phyloP scores from a whole-genome alignment of 176 grass and related monocot genomes.

The Olyra latifolia region DNA sequence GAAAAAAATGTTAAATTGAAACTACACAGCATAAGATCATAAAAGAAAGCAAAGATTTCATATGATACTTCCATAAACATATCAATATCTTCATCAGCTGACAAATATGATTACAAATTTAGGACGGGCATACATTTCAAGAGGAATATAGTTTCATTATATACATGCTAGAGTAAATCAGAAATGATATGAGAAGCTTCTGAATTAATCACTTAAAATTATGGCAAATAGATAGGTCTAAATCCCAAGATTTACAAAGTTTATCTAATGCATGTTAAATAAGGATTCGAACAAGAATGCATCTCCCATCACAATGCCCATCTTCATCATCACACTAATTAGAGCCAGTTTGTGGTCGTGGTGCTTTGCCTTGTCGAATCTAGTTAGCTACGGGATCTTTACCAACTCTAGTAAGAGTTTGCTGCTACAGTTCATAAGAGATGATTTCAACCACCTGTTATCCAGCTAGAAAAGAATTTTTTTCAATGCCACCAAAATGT shows the following conservation, averaged over 20 bases:
- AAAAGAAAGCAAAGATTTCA: not conserved
- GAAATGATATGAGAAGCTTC: not conserved
- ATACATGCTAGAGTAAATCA: not conserved
- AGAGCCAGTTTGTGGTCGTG: not conserved
- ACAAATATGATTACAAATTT: constrained; percentile 10
- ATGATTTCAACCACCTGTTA: too few relatives aligned
- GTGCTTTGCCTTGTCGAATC: too few relatives aligned
- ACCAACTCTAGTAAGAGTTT: too few relatives aligned
- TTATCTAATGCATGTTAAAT: not conserved
- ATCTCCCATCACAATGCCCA: not conserved
- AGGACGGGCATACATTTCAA: not conserved
- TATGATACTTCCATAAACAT: not conserved
- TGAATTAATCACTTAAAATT: not conserved
- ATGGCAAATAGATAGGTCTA: not conserved
- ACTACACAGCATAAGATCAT: constrained; percentile 9
- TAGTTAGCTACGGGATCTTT: too few relatives aligned
- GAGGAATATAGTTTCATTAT: not conserved
- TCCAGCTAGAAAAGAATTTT: too few relatives aligned
- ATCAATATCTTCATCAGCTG: not conserved
- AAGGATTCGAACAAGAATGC: not conserved
- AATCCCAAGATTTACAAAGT: not conserved
- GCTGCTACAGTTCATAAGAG: too few relatives aligned
- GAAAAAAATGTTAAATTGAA: constrained; percentile 10
- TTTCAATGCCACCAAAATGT: too few relatives aligned
- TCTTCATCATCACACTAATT: not conserved